These are phyloP conservation scores for Infundibulicybe gibba DNA, from an alignment of 768 basidiomycete species.

Conservation along the genomic window DNA sequence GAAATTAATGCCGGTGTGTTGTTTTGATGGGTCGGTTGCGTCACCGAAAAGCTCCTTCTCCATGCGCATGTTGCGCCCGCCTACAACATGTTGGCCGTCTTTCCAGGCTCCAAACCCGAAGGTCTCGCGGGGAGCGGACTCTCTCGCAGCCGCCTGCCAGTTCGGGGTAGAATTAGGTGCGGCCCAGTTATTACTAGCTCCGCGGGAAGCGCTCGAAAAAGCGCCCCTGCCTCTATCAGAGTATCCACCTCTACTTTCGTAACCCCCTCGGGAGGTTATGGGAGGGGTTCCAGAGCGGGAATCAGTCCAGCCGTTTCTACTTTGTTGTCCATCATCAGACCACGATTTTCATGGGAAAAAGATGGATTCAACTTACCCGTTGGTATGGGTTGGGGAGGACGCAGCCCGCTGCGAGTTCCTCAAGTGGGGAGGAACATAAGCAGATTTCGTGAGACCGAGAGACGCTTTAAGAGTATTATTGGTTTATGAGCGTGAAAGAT, in stretches of 20 bases:
- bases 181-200: slow-evolving; percentile 41
- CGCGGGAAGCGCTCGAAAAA: slow-evolving; percentile 35
- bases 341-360: slow-evolving; percentile 1
- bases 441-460: slow-evolving; percentile 74
- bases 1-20: slow-evolving; percentile 98
- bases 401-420: slow-evolving; percentile 85
- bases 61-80: slow-evolving; percentile 77
- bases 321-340: slow-evolving; percentile 10
- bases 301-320: slow-evolving; percentile 73
- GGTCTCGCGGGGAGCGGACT: slow-evolving; percentile 44
- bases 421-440: slow-evolving; percentile 88
- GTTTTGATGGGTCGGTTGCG: slow-evolving; percentile 75
- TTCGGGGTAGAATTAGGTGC: slow-evolving; percentile 26
- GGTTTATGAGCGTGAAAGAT: slow-evolving; percentile 3
- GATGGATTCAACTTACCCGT: slow-evolving; percentile 43
- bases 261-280: slow-evolving; percentile 39
- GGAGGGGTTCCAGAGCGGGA: slow-evolving; percentile 66
- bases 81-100: slow-evolving; percentile 85
- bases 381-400: slow-evolving; percentile 48
- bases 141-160: slow-evolving; percentile 31
- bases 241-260: slow-evolving; percentile 38
- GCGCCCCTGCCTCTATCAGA: slow-evolving; percentile 38
- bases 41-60: slow-evolving; percentile 98
- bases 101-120: slow-evolving; percentile 79
- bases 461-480: slow-evolving; percentile 42